A percentile compares a stretch with the other conserved stretches of the same genome.
Conservation (phyloP, 139 green algal genomes). For the Haematococcus sp. region DNA sequence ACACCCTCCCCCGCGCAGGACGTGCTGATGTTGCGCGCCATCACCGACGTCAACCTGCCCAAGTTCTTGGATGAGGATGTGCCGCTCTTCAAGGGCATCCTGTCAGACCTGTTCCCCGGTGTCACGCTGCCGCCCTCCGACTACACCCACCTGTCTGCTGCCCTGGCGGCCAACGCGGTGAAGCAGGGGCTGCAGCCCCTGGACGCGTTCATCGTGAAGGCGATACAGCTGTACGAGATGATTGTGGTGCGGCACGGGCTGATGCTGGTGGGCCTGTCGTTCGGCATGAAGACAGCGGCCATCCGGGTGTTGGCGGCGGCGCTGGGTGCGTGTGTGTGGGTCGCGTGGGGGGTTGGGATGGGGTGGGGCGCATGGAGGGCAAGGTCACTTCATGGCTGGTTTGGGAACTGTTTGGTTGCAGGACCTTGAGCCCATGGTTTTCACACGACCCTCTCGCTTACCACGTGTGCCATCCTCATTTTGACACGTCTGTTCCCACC, state of each 20-base stretch:
- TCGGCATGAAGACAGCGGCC: conserved; percentile 64
- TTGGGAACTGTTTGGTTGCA: too few species aligned
- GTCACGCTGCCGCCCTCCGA: conserved; percentile 53
- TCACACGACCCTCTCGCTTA: too few species aligned
- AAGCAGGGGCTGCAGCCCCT: conserved; percentile 49
- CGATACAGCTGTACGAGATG: conserved; percentile 84
- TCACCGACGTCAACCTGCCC: conserved; percentile 76
- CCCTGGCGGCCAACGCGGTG: conserved; percentile 27
- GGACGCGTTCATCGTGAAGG: conserved; percentile 58
- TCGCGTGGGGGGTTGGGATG: too few species aligned
- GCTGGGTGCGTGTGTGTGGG: conserved; percentile 25
- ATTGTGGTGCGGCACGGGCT: conserved; percentile 74
- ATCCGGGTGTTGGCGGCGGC: conserved; percentile 55
- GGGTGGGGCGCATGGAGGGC: too few species aligned
- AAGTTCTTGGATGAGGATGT: conserved; percentile 84
- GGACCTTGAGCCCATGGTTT: too few species aligned
- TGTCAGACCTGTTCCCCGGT: conserved; percentile 72
- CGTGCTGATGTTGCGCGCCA: conserved; percentile 69
- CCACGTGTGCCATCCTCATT: too few species aligned
- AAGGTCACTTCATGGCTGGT: too few species aligned
- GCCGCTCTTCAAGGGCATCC: conserved; percentile 72
- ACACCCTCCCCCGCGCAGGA: conserved; percentile 34
- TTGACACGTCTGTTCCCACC: too few species aligned
- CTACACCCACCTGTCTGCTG: conserved; percentile 49
- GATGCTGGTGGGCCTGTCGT: conserved; percentile 74